phyloP scores from a whole-genome alignment of 208 protist genomes.

The Tetramitus jugosus region DNA sequence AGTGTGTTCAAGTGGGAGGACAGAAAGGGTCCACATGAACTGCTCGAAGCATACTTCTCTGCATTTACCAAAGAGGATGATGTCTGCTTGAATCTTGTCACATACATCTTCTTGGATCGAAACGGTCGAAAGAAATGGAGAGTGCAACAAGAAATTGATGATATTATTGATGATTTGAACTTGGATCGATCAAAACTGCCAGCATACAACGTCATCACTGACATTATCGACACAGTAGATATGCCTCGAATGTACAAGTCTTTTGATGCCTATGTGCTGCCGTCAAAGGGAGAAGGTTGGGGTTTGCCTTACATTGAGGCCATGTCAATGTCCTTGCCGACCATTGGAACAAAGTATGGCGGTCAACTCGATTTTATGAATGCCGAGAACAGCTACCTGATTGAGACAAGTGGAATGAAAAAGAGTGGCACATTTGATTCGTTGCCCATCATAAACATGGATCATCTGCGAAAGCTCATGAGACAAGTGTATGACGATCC shows the following conservation, averaged over 20 bases:
- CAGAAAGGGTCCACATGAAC: slow-evolving; percentile 54
- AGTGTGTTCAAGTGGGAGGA: slow-evolving; percentile 56
- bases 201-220: slow-evolving; percentile 40
- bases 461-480: neutral
- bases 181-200: slow-evolving; percentile 6
- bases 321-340: slow-evolving; percentile 49
- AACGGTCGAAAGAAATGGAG: neutral
- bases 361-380: slow-evolving; percentile 47
- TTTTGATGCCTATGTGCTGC: slow-evolving; percentile 67
- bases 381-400: slow-evolving; percentile 18
- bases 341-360: slow-evolving; percentile 48
- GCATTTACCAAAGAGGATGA: slow-evolving; percentile 1
- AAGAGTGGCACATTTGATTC: too few relatives aligned
- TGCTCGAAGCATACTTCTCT: slow-evolving; percentile 44
- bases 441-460: neutral
- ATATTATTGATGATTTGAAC: neutral
- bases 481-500: neutral
- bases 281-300: slow-evolving; percentile 66
- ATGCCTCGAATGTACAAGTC: slow-evolving; percentile 57
- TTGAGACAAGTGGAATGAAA: neutral
- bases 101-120: slow-evolving; percentile 6
- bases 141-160: neutral
- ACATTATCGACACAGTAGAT: slow-evolving; percentile 24
- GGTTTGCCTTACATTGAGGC: slow-evolving; percentile 53
- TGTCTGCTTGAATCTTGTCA: slow-evolving; percentile 26